Conservation (phyloP, 2,329 filamentous ascomycete species). For the Bipolaris cookei region DNA sequence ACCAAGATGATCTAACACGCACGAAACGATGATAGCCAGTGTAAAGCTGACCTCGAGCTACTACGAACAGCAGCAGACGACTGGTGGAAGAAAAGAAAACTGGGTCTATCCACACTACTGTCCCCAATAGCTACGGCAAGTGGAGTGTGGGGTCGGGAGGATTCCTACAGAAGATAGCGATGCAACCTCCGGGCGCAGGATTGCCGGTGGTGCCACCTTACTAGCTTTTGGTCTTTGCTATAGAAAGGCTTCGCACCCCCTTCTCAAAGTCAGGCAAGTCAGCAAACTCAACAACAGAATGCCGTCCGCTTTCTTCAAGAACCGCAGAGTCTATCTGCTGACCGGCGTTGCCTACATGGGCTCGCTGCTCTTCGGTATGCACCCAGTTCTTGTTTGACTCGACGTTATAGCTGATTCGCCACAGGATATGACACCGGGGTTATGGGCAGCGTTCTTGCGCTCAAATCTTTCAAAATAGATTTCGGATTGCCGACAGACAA, state of each 20-base stretch:
- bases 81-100: slow-evolving; percentile 15
- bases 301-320: slow-evolving; percentile 17
- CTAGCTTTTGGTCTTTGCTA: not conserved
- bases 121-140: slow-evolving; percentile 3
- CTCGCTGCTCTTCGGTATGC: slow-evolving; percentile 15
- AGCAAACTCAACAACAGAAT: slow-evolving; percentile 6
- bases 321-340: slow-evolving; percentile 15
- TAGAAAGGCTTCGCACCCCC: slow-evolving; percentile 6
- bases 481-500: slow-evolving; percentile 15
- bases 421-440: slow-evolving; percentile 17
- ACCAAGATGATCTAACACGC: not conserved
- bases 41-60: not conserved
- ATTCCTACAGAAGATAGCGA: slow-evolving; percentile 9
- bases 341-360: slow-evolving; percentile 18
- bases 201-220: slow-evolving; percentile 8
- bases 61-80: not conserved
- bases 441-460: slow-evolving; percentile 16
- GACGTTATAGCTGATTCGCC: not conserved
- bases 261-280: not conserved
- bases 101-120: slow-evolving; percentile 4
- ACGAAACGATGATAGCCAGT: not conserved
- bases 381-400: not conserved
- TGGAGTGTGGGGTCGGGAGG: slow-evolving; percentile 16
- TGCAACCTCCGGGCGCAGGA: not conserved
- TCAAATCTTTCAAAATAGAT: slow-evolving; percentile 15